These are phyloP conservation scores for Jackrogersella multiformis DNA, from an alignment of 495 filamentous ascomycete genomes.

Conservation along the genomic window DNA sequence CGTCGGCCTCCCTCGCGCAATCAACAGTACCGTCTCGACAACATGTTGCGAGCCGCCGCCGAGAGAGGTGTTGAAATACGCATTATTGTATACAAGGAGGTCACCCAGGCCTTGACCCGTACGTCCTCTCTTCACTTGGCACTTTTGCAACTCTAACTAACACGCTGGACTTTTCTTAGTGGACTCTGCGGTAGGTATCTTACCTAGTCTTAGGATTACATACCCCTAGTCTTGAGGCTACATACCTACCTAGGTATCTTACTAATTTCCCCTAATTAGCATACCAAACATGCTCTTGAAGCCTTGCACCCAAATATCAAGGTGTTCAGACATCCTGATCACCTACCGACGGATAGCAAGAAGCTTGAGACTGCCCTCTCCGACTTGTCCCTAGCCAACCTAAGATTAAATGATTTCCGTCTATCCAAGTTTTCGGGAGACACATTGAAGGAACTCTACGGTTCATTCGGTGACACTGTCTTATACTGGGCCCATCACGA, in stretches of 20 bases:
- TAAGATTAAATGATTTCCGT: constrained; percentile 57
- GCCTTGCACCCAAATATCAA: constrained; percentile 84
- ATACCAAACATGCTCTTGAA: constrained; percentile 87
- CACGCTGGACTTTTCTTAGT: constrained; percentile 59
- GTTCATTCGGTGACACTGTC: constrained; percentile 77
- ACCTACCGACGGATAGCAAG: constrained; percentile 68
- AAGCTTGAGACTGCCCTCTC: constrained; percentile 43
- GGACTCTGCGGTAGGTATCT: constrained; percentile 62
- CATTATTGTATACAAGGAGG: constrained; percentile 97
- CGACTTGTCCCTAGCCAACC: constrained; percentile 62
- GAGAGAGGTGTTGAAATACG: constrained; percentile 87
- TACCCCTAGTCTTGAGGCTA: not conserved
- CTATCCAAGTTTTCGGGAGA: constrained; percentile 70
- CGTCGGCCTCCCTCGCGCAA: constrained; percentile 84
- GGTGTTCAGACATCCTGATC: constrained; percentile 93
- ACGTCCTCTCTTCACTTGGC: constrained; percentile 33
- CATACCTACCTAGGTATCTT: constrained; percentile 15
- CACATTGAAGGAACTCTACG: constrained; percentile 79
- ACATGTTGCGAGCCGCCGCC: constrained; percentile 87
- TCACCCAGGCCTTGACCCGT: constrained; percentile 85
- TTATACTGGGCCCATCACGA: constrained; percentile 98
- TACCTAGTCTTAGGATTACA: too few species aligned
- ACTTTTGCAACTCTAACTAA: not conserved
- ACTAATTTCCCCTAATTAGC: constrained; percentile 50
- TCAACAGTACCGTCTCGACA: constrained; percentile 86